A percentile compares a stretch with the other conserved stretches of the same genome.
These are phyloP conservation scores for Diplotaxis tenuifolia DNA, from an alignment of 345 rosid species.

Conservation along the genomic window DNA sequence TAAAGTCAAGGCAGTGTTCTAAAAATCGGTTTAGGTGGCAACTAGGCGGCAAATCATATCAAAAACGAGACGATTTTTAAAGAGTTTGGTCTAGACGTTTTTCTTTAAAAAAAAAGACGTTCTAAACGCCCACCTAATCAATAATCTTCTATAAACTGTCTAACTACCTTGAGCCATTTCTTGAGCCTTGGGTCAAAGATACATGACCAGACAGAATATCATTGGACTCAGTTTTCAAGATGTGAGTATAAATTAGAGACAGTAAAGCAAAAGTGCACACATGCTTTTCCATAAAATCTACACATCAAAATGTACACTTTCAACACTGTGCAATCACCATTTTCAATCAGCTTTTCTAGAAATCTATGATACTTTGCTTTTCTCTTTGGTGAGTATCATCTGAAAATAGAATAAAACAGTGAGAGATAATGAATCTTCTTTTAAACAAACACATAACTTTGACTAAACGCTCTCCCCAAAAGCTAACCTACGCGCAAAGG, in stretches of 20 bases:
- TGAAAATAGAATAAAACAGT: constrained; percentile 20
- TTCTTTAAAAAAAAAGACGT: too few relatives aligned
- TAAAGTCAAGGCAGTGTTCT: too few relatives aligned
- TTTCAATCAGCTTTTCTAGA: constrained; percentile 32
- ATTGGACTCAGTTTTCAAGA: constrained; percentile 30
- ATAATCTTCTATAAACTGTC: too few relatives aligned
- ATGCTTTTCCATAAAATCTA: constrained; percentile 26
- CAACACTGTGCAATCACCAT: constrained; percentile 30
- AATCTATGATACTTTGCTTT: constrained; percentile 43
- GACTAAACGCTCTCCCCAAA: constrained; percentile 24
- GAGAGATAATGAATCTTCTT: constrained; percentile 15
- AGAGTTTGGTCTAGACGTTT: too few relatives aligned
- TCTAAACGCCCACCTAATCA: too few relatives aligned
- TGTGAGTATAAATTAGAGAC: constrained; percentile 16
- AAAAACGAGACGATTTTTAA: too few relatives aligned
- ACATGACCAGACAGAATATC: constrained; percentile 33
- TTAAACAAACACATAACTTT: background rate
- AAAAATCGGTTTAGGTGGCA: too few relatives aligned
- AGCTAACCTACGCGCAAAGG: constrained; percentile 28
- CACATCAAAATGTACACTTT: constrained; percentile 32
- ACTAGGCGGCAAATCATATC: too few relatives aligned
- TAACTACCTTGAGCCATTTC: too few relatives aligned
- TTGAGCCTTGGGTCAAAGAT: constrained; percentile 3
- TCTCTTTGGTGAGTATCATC: constrained; percentile 23
- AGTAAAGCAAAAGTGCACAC: constrained; percentile 33